Evolutionary conservation across 2,329 filamentous ascomycete species (phyloP), one percentile per base, ranked within the genome.

Genomic region (Sclerotinia subarctica): DNA sequence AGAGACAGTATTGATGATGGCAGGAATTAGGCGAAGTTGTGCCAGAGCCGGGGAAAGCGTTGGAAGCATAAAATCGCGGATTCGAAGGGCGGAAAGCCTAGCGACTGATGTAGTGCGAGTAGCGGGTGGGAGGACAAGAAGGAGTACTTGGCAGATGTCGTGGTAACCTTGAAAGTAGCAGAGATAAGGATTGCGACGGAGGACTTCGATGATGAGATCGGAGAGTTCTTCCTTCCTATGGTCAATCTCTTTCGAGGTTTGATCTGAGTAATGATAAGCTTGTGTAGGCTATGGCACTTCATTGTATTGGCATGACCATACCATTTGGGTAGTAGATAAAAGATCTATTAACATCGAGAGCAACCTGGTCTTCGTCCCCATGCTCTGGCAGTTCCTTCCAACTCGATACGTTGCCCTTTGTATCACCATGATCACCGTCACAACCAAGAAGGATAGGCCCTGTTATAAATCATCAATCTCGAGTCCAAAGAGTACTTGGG

Each of bases 101-200:
- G 91, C 85, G 44, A 96, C 87, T 21, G 90, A 87, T 8, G 83
- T 78, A 24, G 85, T 82, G 21, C 91, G 89, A 66, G 83, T 78
- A 29, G 83, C 76, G 13, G 86, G 81, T 0, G 90, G 89, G 5
- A 99, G 84, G 15, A 97, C 94, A 19, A 99, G 85, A 52, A 98
- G 86, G 69, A 99, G 85, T 32, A 99, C 95, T 80, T 99, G 96
- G 74, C 92, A 95, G 76, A 99, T 98, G 81, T 99, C 95, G 79
- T 99, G 95, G 78, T 96, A 99, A 77, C 95, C 95, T 81, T 99
- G 95, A 79, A 99, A 99, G 81, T 99, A 99, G 82, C 89, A 93
- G 47, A 99, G 86, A 77, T 90, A 89, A 21, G 94, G 93, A 75
- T 96, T 85, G 46, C 86, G 86, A 65, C 96, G 90, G 57, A 99